Conservation (phyloP, 2,329 filamentous ascomycete species). For the Pyrenochaeta sp. region DNA sequence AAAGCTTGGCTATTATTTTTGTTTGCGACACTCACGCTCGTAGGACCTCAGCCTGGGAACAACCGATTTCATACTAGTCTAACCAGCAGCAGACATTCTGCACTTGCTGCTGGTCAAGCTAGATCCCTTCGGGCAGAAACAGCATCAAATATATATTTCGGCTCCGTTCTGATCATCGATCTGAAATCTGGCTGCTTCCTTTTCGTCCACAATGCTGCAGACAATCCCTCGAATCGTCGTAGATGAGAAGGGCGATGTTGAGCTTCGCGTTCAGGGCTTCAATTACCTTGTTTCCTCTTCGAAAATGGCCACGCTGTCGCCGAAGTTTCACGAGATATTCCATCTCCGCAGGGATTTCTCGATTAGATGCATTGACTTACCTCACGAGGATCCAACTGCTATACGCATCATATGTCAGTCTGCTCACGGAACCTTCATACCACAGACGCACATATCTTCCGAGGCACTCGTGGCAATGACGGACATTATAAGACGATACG, state of each 20-base stretch:
- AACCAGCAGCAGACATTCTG: neutral
- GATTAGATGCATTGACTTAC: constrained; percentile 4
- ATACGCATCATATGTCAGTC: constrained; percentile 13
- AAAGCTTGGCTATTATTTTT: no score
- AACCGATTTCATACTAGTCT: neutral
- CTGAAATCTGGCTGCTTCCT: no score
- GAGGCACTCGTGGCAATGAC: constrained; percentile 11
- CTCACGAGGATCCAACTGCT: constrained; percentile 6
- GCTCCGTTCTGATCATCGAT: no score
- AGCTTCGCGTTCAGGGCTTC: constrained; percentile 1
- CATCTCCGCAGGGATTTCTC: neutral
- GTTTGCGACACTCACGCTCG: no score
- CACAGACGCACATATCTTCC: constrained; percentile 8
- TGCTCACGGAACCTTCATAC: constrained; percentile 14
- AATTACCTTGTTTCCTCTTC: constrained; percentile 8
- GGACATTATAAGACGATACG: constrained; percentile 8
- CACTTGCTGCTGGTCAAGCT: neutral
- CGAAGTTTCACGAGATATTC: constrained; percentile 12
- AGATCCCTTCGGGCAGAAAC: no score
- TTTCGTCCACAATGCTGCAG: no score
- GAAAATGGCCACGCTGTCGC: constrained; percentile 6
- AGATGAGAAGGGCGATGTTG: constrained; percentile 5
- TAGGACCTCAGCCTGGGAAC: no score
- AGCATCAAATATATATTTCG: no score
- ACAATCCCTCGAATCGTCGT: no score